Evolutionary conservation across 257 asterid genomes (phyloP).

Genomic region (Solanum arcanum): DNA sequence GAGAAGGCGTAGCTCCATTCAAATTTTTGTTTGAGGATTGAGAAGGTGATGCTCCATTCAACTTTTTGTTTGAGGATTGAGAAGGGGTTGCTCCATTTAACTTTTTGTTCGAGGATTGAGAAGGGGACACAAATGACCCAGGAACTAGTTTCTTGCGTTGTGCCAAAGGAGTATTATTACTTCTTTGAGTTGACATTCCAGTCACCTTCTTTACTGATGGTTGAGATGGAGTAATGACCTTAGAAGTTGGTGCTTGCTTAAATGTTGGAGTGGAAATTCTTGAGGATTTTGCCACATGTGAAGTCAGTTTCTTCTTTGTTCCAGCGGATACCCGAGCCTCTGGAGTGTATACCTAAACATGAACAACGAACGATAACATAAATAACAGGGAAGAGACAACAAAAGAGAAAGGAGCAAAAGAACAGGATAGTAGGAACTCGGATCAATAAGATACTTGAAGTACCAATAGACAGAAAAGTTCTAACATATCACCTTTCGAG

Average conservation of each 20-base stretch:
- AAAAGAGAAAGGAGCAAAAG: background rate
- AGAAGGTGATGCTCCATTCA: background rate
- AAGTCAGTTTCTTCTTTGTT: conserved; percentile 32
- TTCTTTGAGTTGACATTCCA: conserved; percentile 11
- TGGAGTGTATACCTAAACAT: conserved; percentile 37
- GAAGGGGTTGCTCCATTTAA: background rate
- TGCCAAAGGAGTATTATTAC: conserved; percentile 10
- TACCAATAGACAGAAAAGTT: background rate
- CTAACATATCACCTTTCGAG: conserved; percentile 42
- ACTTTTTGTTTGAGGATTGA: background rate
- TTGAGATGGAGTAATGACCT: conserved; percentile 16
- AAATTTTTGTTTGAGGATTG: background rate
- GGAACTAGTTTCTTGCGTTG: conserved; percentile 37
- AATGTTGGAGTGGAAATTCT: conserved; percentile 27
- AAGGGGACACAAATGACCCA: background rate
- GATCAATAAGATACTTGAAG: background rate
- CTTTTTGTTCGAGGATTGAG: background rate
- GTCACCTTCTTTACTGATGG: conserved; percentile 26
- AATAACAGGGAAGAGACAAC: background rate
- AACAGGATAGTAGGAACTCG: background rate
- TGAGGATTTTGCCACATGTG: conserved; percentile 34
- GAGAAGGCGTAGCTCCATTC: background rate
- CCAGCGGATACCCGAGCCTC: conserved; percentile 24
- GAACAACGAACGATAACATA: background rate
- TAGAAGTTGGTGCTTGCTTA: conserved; percentile 5